These are phyloP conservation scores for Datisca glomerata DNA, from an alignment of 306 rosid genomes.

Conservation along the genomic window DNA sequence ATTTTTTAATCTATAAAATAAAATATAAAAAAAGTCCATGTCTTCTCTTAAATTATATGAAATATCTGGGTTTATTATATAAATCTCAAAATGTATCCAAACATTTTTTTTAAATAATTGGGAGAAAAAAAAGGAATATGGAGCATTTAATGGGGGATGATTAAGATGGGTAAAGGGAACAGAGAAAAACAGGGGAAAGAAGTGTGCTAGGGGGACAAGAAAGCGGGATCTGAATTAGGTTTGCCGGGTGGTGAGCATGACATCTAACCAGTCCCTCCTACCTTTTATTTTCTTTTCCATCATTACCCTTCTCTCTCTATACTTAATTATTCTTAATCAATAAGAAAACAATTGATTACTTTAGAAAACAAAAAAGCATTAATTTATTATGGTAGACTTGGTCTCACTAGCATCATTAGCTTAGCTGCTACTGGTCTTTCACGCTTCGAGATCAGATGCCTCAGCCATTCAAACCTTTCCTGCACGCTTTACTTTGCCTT, in stretches of 20 bases:
- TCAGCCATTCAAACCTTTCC: too few relatives aligned
- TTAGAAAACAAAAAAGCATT: background rate
- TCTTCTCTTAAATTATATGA: background rate
- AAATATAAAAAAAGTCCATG: background rate
- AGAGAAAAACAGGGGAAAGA: constrained; percentile 22
- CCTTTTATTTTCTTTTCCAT: constrained; percentile 16
- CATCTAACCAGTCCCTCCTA: constrained; percentile 21
- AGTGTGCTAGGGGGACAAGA: constrained; percentile 47
- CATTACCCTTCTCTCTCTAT: constrained; percentile 19
- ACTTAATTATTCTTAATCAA: background rate
- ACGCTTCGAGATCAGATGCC: constrained; percentile 21
- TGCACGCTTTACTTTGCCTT: too few relatives aligned
- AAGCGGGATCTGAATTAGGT: constrained; percentile 42
- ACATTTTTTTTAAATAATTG: background rate
- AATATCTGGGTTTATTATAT: constrained; percentile 2
- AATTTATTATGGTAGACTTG: background rate
- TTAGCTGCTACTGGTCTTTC: constrained; percentile 12
- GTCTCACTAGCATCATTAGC: constrained; percentile 10
- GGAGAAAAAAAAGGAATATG: background rate
- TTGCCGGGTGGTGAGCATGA: constrained; percentile 49
- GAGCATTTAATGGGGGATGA: constrained; percentile 11
- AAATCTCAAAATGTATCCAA: background rate
- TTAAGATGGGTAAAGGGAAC: constrained; percentile 21
- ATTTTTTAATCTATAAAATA: background rate
- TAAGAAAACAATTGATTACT: background rate